Evolutionary conservation across 2,329 filamentous ascomycete genomes (phyloP).

Genomic region (Arthrobotrys conoides): DNA sequence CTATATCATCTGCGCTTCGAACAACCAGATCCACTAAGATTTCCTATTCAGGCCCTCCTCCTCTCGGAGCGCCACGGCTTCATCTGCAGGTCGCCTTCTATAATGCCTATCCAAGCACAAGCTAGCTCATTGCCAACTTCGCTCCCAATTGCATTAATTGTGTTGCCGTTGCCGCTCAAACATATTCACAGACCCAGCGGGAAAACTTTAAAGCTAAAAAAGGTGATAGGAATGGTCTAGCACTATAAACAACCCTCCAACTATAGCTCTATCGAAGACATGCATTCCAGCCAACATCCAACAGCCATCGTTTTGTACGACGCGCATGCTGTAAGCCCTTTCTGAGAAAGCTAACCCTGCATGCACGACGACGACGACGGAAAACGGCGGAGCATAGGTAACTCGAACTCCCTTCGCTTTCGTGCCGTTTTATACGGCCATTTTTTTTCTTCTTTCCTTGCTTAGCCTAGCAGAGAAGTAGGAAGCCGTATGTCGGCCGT

Average conservation of each 20-base stretch:
- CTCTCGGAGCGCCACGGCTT: not conserved
- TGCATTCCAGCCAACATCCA: slow-evolving; percentile 4
- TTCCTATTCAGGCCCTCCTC: not conserved
- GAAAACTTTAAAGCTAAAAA: slow-evolving; percentile 2
- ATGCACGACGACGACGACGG: slow-evolving; percentile 15
- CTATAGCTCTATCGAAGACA: not conserved
- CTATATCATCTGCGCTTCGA: not conserved
- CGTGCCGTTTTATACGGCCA: not conserved
- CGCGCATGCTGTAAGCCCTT: not conserved
- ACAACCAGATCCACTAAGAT: not conserved
- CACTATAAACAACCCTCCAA: not conserved
- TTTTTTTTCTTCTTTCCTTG: not conserved
- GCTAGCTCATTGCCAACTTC: slow-evolving; percentile 1
- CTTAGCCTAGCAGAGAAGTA: slow-evolving; percentile 4
- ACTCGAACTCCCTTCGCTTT: not conserved
- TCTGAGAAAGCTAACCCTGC: not conserved
- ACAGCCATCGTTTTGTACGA: slow-evolving; percentile 11
- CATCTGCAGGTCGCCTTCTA: not conserved
- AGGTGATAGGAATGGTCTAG: too few relatives aligned
- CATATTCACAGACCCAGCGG: not conserved
- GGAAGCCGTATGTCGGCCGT: slow-evolving; percentile 40
- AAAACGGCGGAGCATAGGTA: not conserved
- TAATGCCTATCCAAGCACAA: not conserved
- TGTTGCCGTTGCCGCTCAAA: slow-evolving; percentile 7
- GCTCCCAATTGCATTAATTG: slow-evolving; percentile 11